Evolutionary conservation across 1,284 basidiomycete genomes (phyloP).

Genomic region (Apiotrichum domesticum): DNA sequence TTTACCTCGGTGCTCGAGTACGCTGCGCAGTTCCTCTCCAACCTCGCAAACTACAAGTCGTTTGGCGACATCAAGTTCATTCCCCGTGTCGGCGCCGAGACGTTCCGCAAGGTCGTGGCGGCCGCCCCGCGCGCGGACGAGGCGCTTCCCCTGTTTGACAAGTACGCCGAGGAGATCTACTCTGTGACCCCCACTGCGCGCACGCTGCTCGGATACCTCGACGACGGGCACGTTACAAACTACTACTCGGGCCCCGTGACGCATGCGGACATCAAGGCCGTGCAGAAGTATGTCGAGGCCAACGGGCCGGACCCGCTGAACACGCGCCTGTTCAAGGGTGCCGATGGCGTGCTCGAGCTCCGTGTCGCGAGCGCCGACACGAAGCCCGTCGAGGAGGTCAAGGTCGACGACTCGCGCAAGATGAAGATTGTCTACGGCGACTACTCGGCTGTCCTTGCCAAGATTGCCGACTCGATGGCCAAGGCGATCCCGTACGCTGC

Average conservation of each 20-base stretch:
- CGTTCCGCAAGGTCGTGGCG: constrained; percentile 10
- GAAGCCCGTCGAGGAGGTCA: not conserved
- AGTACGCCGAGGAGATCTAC: constrained; percentile 15
- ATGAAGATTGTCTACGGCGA: constrained; percentile 16
- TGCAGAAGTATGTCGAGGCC: constrained; percentile 12
- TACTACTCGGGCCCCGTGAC: constrained; percentile 14
- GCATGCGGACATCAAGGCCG: constrained; percentile 17
- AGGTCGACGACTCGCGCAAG: constrained; percentile 7
- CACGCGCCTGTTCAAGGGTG: constrained; percentile 16
- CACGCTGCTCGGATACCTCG: constrained; percentile 18
- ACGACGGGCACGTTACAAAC: constrained; percentile 16
- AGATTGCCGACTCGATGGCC: constrained; percentile 10
- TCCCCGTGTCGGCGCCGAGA: constrained; percentile 7
- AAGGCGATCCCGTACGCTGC: constrained; percentile 66
- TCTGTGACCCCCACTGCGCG: constrained; percentile 4
- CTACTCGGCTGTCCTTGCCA: constrained; percentile 7
- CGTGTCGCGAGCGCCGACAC: constrained; percentile 10
- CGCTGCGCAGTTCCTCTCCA: constrained; percentile 13
- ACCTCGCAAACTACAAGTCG: constrained; percentile 19
- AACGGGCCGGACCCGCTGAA: constrained; percentile 13
- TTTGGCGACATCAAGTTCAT: constrained; percentile 20
- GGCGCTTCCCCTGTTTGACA: constrained; percentile 10
- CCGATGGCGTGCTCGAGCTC: constrained; percentile 16
- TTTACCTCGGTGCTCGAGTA: constrained; percentile 13
- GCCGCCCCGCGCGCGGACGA: constrained; percentile 4